These are phyloP conservation scores for Linnemannia hyalina DNA, from an alignment of 192 early-diverging fungal species.

Conservation along the genomic window DNA sequence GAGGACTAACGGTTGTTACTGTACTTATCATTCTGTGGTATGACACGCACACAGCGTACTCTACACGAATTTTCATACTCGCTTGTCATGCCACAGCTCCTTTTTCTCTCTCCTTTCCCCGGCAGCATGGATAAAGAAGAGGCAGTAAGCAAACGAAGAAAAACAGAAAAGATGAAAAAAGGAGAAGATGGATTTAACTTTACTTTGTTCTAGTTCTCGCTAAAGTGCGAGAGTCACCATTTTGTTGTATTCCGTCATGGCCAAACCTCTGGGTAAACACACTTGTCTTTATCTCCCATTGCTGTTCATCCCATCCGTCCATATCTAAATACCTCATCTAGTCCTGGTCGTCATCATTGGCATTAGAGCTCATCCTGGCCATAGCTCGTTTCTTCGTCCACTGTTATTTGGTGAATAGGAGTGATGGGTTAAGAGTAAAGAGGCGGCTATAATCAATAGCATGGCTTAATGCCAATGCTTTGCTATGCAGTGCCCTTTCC, in stretches of 20 bases:
- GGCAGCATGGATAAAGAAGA: not conserved
- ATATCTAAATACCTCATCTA: not conserved
- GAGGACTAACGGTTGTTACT: not conserved
- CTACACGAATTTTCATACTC: not conserved
- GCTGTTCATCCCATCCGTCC: not conserved
- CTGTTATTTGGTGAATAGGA: not conserved
- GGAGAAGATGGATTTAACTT: not conserved
- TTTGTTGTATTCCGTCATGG: not conserved
- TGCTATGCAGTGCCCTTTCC: not conserved
- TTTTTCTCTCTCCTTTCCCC: not conserved
- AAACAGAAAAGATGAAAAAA: not conserved
- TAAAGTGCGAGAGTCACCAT: not conserved
- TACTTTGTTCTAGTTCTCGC: not conserved
- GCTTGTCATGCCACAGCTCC: not conserved
- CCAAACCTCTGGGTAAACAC: not conserved
- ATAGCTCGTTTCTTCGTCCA: too few relatives aligned
- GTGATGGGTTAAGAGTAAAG: too few relatives aligned
- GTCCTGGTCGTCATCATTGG: not conserved
- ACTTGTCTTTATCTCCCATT: not conserved
- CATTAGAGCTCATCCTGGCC: not conserved
- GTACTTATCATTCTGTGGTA: too few relatives aligned
- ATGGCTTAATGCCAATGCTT: too few relatives aligned
- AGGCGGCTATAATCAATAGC: too few relatives aligned
- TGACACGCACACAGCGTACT: too few relatives aligned
- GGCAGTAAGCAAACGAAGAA: not conserved